phyloP scores from a whole-genome alignment of 2,329 filamentous ascomycete species.

The Trichoderma cornu-damae region DNA sequence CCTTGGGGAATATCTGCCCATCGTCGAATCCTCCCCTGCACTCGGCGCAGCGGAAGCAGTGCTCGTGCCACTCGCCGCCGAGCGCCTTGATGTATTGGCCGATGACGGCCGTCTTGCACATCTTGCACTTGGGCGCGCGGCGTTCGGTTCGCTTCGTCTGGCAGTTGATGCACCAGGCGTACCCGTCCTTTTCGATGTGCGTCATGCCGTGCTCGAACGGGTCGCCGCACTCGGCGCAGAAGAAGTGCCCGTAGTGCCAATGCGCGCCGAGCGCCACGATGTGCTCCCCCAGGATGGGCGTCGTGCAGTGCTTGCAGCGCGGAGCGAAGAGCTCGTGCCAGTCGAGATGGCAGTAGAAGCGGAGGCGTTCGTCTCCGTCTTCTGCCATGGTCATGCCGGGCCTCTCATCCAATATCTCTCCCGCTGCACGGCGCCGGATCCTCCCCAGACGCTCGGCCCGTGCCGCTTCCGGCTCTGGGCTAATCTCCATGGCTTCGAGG shows the following conservation, averaged over 20 bases:
- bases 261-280: constrained; percentile 90
- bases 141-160: constrained; percentile 89
- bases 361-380: constrained; percentile 66
- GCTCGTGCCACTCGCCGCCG: constrained; percentile 87
- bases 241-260: constrained; percentile 97
- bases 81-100: constrained; percentile 87
- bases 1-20: constrained; percentile 59
- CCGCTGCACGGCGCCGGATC: constrained; percentile 57
- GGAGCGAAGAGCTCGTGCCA: constrained; percentile 94
- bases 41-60: constrained; percentile 76
- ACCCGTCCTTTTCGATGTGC: constrained; percentile 90
- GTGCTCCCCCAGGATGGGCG: constrained; percentile 92
- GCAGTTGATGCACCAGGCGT: constrained; percentile 92
- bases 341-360: constrained; percentile 98
- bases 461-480: constrained; percentile 74
- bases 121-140: constrained; percentile 79
- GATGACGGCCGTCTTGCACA: constrained; percentile 77
- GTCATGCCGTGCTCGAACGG: constrained; percentile 71
- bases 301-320: constrained; percentile 91
- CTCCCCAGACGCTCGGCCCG: constrained; percentile 67
- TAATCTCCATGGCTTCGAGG: constrained; percentile 94
- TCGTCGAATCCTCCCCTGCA: constrained; percentile 59
- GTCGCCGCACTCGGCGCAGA: constrained; percentile 97
- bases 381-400: constrained; percentile 61
- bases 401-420: constrained; percentile 56